Conservation (phyloP, 768 basidiomycete species). For the Rhodosporidiobolus odoratus region DNA sequence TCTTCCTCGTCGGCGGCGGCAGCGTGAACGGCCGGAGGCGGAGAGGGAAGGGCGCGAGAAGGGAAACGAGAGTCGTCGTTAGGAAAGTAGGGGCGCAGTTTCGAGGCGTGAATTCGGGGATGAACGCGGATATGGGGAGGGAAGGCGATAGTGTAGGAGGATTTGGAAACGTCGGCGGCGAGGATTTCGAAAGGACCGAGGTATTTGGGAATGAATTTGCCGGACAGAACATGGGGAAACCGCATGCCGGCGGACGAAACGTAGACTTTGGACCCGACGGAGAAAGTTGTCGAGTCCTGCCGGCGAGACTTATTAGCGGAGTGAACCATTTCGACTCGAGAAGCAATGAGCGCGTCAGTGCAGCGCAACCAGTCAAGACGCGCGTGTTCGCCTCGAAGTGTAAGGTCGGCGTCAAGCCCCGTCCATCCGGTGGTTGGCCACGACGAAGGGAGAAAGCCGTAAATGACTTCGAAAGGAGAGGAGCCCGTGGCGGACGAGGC, state of each 20-base stretch:
- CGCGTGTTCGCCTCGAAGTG: background rate
- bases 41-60: background rate
- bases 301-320: background rate
- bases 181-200: constrained; percentile 2
- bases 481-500: background rate
- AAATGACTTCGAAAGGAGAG: background rate
- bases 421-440: background rate
- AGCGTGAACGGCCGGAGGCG: background rate
- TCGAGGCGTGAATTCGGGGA: background rate
- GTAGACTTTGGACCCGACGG: background rate
- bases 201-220: constrained; percentile 5
- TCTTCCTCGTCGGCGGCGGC: constrained; percentile 1
- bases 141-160: background rate
- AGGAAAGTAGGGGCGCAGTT: constrained; percentile 7
- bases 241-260: background rate
- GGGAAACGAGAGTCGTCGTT: constrained; percentile 18
- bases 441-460: background rate
- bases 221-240: background rate
- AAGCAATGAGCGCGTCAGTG: constrained; percentile 9
- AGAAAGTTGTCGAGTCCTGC: background rate
- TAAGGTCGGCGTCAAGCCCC: no score
- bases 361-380: background rate
- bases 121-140: constrained; percentile 6
- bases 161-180: background rate
- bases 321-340: constrained; percentile 10